Evolutionary conservation across 1,284 basidiomycete genomes (phyloP), one percentile per base, ranked within the genome.

Genomic region (Trametes pubescens): DNA sequence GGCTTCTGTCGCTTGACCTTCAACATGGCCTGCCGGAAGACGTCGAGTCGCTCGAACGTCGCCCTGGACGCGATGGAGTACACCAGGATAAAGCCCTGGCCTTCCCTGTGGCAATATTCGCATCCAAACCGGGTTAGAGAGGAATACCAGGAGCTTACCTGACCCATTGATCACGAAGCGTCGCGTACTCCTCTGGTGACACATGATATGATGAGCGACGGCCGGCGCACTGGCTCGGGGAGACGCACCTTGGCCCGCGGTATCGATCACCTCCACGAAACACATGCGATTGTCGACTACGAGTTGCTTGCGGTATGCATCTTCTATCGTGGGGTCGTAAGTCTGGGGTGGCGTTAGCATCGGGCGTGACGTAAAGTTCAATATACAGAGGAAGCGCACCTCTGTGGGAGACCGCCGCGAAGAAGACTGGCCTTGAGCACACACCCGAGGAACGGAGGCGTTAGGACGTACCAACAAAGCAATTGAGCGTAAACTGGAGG

Each of bases 111-210:
- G 59, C 49, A 66, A 65, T 55, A 51, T 67, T 57, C 65, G 49
- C 52, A 61, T 60, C 51, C 55, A 40, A 22, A 63, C 53, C 43
- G 29, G 56, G 61, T 29, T 49, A 51, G 22, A 14, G 43, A 51
- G 34, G 29, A 35, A 57, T n/a, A 47, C 59, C 51, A 49, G 55
- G 51, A 57, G 84, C 92, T 77, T 68, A 95, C 93, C 94, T 88
- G 71, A 99, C 98, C 95, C 98, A 99, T 79, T 99, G 97, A 83
- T 99, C 97, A 70, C 98, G 90, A 75, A 99, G 87, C 38, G 98
- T 98, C 59, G 95, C 96, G 75, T 96, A 96, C 78, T 96, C 95
- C 91, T 96, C 94, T 96, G 77, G 34, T 65, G 35, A 43, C 53
- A 61, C 48, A 66, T 61, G 34, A 58, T 44, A 66, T 58, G 37